Conservation (phyloP, 73 alveolate genomes). For the Paramecium octaurelia region DNA sequence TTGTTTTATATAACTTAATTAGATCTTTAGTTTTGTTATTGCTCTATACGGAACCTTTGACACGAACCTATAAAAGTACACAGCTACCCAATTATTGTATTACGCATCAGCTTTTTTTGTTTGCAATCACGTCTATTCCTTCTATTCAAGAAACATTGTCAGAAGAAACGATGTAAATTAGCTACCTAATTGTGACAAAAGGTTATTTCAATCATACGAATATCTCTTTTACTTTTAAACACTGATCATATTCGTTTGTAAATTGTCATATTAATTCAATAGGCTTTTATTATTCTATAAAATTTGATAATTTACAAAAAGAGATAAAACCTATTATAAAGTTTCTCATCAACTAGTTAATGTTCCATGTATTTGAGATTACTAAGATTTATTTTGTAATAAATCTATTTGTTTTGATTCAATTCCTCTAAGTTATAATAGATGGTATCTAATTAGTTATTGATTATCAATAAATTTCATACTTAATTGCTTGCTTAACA, state of each 20-base stretch:
- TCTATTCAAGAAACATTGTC: neutral
- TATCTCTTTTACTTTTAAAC: conserved; percentile 3
- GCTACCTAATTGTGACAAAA: neutral
- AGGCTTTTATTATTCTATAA: conserved; percentile 33
- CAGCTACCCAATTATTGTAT: neutral
- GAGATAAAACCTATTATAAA: neutral
- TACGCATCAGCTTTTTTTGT: neutral
- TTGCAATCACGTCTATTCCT: conserved; percentile 14
- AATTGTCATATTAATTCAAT: neutral
- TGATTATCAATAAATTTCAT: neutral
- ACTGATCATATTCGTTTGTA: neutral
- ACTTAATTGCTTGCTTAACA: neutral
- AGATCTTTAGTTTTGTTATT: conserved; percentile 19
- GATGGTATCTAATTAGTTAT: neutral
- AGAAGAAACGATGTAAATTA: neutral
- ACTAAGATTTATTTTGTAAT: neutral
- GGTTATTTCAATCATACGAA: neutral
- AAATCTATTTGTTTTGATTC: neutral
- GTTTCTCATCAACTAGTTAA: neutral
- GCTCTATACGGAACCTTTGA: neutral
- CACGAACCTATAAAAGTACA: neutral
- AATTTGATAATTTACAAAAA: neutral
- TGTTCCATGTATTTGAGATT: conserved; percentile 20
- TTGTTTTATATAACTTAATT: neutral
- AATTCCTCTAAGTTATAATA: conserved; percentile 23